Evolutionary conservation across 257 asterid genomes (phyloP), one percentile per base, ranked within the genome.

Genomic region (Oldenlandia corymbosa): DNA sequence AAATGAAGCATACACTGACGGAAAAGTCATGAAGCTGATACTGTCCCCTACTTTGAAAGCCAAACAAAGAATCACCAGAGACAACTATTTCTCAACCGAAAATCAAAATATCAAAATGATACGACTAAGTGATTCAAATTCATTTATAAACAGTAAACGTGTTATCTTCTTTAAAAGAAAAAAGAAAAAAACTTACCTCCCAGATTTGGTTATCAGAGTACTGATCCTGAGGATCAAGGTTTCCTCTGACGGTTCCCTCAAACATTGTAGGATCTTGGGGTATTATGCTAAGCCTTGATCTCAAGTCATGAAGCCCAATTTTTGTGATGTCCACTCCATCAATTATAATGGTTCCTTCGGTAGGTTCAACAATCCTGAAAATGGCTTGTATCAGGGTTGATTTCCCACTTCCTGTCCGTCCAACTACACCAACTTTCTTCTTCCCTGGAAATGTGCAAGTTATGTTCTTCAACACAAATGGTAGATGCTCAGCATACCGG

Each of bases 351-450:
- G 76, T 81, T 70, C 98, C 98, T 71, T 86, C 88, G 74, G 78
- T 73, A 24, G 98, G 88, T 62, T 91, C 98, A 23, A 88, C 90
- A 55, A 84, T 74, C 36, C 96, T 85, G 67, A 91, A 91, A 52
- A 91, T 83, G 67, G 98, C 98, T 64, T 91, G 98, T 62, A 86
- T 88, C 56, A 91, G 96, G 28, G 96, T 91, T 18, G 96, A 91
- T 69, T 91, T 91, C 32, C 98, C 98, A 60, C 96, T 91, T 46
- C 97, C 96, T 4, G 97, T 88, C 82, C 96, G 79, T 56, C 97
- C 96, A 75, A 88, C 96, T 34, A 91, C 98, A 32, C 98, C 98
- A 2, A 91, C 74, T 76, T 86, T 91, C 84, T 80, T 86, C 73
- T 78, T 78, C 73, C 98, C 98, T 0, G 95, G 95, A 75, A 91